These are phyloP conservation scores for Mycena polygramma DNA, from an alignment of 768 basidiomycete species.

Conservation along the genomic window DNA sequence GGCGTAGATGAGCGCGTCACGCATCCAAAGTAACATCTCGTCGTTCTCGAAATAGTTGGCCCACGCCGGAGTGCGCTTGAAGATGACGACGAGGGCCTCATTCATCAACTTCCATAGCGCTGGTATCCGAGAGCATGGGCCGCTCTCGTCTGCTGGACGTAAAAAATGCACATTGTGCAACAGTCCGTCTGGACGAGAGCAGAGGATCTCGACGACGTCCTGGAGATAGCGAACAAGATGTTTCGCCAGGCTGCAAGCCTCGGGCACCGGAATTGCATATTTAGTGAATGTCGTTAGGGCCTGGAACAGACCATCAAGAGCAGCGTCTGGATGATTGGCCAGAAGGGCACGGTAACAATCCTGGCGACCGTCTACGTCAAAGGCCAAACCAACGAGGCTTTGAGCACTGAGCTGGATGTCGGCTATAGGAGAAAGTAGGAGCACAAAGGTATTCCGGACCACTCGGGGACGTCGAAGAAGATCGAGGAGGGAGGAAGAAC, in stretches of 20 bases:
- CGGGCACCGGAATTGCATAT: constrained; percentile 75
- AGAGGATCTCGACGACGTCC: constrained; percentile 92
- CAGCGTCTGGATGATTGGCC: constrained; percentile 70
- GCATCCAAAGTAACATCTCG: constrained; percentile 97
- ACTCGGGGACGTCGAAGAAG: constrained; percentile 70
- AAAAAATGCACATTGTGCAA: constrained; percentile 70
- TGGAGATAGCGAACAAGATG: constrained; percentile 93
- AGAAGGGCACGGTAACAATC: constrained; percentile 91
- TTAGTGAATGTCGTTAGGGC: constrained; percentile 76
- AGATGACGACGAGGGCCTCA: constrained; percentile 83
- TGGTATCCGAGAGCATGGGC: constrained; percentile 68
- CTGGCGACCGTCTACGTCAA: constrained; percentile 88
- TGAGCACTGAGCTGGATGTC: constrained; percentile 82
- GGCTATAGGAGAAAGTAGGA: constrained; percentile 88
- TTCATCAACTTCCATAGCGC: constrained; percentile 89
- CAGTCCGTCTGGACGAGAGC: constrained; percentile 78
- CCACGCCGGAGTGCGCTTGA: constrained; percentile 88
- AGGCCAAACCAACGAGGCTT: constrained; percentile 85
- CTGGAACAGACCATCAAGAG: constrained; percentile 78
- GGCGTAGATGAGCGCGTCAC: constrained; percentile 95
- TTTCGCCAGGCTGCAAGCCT: constrained; percentile 91
- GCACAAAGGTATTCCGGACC: constrained; percentile 68
- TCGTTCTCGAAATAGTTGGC: constrained; percentile 81
- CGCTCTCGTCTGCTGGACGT: constrained; percentile 54
- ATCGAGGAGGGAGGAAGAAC: constrained; percentile 62